These are phyloP conservation scores for Escovopsis sp. DNA, from an alignment of 2,329 filamentous ascomycete genomes.

Conservation along the genomic window DNA sequence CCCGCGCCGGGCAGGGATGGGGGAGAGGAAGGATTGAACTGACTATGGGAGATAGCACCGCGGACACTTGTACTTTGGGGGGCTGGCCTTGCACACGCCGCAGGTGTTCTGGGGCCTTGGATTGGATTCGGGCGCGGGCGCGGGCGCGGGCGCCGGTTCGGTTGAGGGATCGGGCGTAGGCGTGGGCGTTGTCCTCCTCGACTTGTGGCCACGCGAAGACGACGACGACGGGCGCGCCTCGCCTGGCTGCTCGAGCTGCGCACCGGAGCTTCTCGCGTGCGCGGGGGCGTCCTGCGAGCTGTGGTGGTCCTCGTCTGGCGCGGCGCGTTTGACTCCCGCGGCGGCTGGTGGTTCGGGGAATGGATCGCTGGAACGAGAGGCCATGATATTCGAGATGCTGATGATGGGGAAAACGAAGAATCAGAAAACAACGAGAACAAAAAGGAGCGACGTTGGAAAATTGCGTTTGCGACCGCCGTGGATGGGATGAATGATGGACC, in stretches of 20 bases:
- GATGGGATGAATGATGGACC: too few relatives aligned
- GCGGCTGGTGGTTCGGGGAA: not conserved
- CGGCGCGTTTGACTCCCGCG: not conserved
- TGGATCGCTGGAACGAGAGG: not conserved
- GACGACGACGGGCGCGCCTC: not conserved
- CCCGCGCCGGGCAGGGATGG: too few relatives aligned
- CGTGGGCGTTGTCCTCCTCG: not conserved
- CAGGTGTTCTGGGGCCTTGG: slow-evolving; percentile 20
- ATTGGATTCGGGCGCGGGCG: too few relatives aligned
- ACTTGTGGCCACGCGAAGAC: not conserved
- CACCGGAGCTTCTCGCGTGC: not conserved
- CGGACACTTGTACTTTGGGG: slow-evolving; percentile 49
- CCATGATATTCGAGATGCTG: not conserved
- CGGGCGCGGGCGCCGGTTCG: not conserved
- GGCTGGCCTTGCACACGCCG: slow-evolving; percentile 34
- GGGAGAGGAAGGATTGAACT: slow-evolving; percentile 12
- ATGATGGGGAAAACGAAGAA: too few relatives aligned
- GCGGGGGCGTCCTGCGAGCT: not conserved
- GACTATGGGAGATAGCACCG: slow-evolving; percentile 44
- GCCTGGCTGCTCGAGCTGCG: not conserved
- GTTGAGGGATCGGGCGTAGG: not conserved
- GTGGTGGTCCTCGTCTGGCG: not conserved
- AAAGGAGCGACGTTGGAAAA: too few relatives aligned
- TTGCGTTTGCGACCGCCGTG: too few relatives aligned
- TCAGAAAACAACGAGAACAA: too few relatives aligned